Evolutionary conservation across 2,329 filamentous ascomycete genomes (phyloP), one percentile per base, ranked within the genome.

Genomic region (Aspergillus terreus): DNA sequence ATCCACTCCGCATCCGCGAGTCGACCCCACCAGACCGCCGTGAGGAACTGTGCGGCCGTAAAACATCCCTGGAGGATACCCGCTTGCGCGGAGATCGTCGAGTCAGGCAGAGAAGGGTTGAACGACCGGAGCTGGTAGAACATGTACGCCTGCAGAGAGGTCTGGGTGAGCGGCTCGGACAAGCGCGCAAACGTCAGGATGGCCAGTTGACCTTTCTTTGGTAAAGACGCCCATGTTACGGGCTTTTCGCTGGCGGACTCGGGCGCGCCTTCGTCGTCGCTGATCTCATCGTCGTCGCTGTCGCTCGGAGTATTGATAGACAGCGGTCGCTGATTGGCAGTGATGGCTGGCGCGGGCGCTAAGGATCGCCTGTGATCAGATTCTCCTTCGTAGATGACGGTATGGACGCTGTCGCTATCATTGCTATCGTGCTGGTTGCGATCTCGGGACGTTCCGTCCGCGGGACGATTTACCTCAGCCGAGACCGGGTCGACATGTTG

Each of bases 51-150:
- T 0, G 87, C 86, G 0, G 85, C 86, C 0, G 88, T 92, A 65
- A 95, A 95, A 36, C 84, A 85, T 11, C 87, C 89, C 44, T 88
- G 84, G 21, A 95, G 76, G 2, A 95, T 73, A 36, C 90, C 90
- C 1, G 88, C 87, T 67, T 94, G 90, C 17, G 80, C 78, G 0
- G 90, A 83, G 58, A 95, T 91, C 2, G 81, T 83, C 2, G 78
- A 78, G 49, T 85, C 80, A 2, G 80, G 72, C 17, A 79, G 68
- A 19, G 71, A 76, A 2, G 77, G 77, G 21, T 88, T 78, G 61
- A 95, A 92, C 52, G 86, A 92, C 60, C 83, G 84, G n/a, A 96
- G 81, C 68, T 94, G 89, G 70, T 92, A 95, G 72, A 90, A 95
- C 77, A 95, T 84, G 70, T 95, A 95, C 1, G 87, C 82, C 70